Evolutionary conservation across 306 rosid genomes (phyloP).

Genomic region (Vigna radiata): DNA sequence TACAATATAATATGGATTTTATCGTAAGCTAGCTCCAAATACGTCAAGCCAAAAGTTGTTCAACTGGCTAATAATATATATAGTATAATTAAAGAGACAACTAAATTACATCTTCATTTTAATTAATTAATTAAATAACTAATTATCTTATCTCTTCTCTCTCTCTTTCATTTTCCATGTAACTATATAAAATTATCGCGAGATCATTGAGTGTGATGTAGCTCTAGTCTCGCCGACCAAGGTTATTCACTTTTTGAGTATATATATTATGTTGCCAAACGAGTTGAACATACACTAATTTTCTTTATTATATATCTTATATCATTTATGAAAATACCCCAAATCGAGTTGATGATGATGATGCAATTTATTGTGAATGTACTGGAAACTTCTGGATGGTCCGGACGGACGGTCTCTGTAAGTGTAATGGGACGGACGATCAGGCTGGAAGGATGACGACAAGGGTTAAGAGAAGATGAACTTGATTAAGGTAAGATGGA

Average conservation of each 20-base stretch:
- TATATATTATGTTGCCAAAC: background rate
- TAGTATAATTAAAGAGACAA: background rate
- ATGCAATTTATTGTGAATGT: too few species aligned
- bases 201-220: background rate
- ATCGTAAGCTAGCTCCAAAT: constrained; percentile 55
- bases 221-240: background rate
- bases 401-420: too few species aligned
- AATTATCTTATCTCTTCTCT: background rate
- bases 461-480: too few species aligned
- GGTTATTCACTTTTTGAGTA: background rate
- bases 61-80: constrained; percentile 11
- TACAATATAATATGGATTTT: constrained; percentile 45
- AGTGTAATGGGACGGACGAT: too few species aligned
- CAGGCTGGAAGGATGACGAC: too few species aligned
- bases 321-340: too few species aligned
- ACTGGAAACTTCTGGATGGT: too few species aligned
- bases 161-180: background rate
- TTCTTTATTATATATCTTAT: too few species aligned
- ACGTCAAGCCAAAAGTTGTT: constrained; percentile 63
- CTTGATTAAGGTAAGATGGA: too few species aligned
- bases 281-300: too few species aligned
- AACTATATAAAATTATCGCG: background rate
- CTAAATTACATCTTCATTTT: background rate
- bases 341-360: too few species aligned
- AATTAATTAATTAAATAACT: background rate